Evolutionary conservation across 2,329 filamentous ascomycete genomes (phyloP).

Genomic region (Sordariomycetes sp.): DNA sequence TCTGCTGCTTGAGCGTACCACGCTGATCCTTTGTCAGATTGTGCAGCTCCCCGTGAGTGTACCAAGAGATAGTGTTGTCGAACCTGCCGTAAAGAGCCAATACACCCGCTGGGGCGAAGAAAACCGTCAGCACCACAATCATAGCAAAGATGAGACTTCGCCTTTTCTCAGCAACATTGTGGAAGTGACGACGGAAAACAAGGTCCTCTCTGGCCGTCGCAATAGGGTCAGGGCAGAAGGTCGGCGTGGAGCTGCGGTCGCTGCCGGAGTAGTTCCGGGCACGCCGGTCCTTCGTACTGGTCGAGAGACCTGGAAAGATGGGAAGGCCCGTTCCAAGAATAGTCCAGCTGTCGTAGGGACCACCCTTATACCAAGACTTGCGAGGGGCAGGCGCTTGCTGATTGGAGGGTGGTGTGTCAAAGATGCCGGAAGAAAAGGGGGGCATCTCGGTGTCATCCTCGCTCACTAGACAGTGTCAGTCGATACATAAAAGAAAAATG

Average conservation of each 20-base stretch:
- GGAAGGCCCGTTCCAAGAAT: neutral
- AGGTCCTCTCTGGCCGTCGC: slow-evolving; percentile 19
- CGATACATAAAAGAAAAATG: neutral
- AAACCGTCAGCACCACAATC: slow-evolving; percentile 26
- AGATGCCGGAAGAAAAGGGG: slow-evolving; percentile 11
- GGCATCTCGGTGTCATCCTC: neutral
- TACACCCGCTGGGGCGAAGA: slow-evolving; percentile 37
- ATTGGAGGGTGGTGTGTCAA: slow-evolving; percentile 9
- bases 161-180: slow-evolving; percentile 16
- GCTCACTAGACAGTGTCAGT: neutral
- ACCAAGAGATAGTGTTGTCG: slow-evolving; percentile 36
- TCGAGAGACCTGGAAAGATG: neutral
- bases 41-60: slow-evolving; percentile 33
- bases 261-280: neutral
- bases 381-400: neutral
- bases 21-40: slow-evolving; percentile 23
- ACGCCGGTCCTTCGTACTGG: neutral
- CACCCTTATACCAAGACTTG: slow-evolving; percentile 1
- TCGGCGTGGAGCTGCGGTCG: slow-evolving; percentile 13
- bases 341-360: slow-evolving; percentile 2
- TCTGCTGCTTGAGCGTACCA: slow-evolving; percentile 21
- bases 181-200: slow-evolving; percentile 15
- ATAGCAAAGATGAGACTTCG: slow-evolving; percentile 25
- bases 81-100: slow-evolving; percentile 34
- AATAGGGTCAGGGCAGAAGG: slow-evolving; percentile 17